These are phyloP conservation scores for Abrus precatorius DNA, from an alignment of 306 rosid genomes.

Conservation along the genomic window DNA sequence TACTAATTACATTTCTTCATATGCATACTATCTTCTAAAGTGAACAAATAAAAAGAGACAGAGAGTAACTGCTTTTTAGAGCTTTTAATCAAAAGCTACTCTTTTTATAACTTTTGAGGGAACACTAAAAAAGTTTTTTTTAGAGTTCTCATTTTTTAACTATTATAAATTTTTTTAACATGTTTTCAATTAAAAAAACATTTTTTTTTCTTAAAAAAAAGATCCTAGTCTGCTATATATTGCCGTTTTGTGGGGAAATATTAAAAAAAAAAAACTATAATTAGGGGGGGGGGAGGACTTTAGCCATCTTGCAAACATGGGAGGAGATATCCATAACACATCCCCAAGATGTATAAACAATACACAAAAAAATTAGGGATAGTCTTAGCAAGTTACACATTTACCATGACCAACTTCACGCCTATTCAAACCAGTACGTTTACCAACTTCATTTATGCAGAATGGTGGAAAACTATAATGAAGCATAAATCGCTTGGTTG, in stretches of 20 bases:
- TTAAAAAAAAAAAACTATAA: not conserved
- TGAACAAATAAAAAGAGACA: not conserved
- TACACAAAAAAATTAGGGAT: not conserved
- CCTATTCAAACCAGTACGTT: conserved; percentile 89
- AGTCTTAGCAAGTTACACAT: conserved; percentile 33
- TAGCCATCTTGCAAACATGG: not conserved
- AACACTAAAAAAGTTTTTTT: not conserved
- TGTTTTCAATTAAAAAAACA: not conserved
- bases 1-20: not conserved
- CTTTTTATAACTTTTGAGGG: not conserved
- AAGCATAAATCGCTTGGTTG: conserved; percentile 94
- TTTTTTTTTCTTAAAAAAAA: not conserved
- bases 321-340: not conserved
- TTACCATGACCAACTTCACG: conserved; percentile 99
- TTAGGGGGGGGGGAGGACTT: not conserved
- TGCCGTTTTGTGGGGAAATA: not conserved
- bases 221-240: not conserved
- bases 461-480: conserved; percentile 98
- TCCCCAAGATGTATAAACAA: conserved; percentile 9
- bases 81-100: not conserved
- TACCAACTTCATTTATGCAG: conserved; percentile 93
- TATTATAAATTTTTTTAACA: not conserved
- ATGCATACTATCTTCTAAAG: not conserved
- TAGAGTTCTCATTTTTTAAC: not conserved
- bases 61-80: not conserved